These are phyloP conservation scores for Clarireedia homoeocarpa DNA, from an alignment of 2,329 filamentous ascomycete genomes.

Conservation along the genomic window DNA sequence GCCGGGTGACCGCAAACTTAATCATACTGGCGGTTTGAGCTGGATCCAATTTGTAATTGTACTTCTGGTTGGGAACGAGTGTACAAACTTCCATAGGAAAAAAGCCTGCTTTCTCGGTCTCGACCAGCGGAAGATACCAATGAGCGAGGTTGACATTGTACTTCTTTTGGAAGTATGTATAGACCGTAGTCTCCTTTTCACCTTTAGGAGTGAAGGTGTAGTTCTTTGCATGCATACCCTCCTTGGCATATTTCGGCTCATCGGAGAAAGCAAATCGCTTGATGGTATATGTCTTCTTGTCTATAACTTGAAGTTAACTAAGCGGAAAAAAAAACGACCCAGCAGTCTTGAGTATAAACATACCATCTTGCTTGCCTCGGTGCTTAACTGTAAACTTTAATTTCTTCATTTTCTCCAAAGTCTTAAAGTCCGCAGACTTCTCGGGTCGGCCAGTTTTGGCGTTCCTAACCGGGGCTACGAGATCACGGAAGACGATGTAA, in stretches of 20 bases:
- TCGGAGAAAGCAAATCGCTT: conserved; percentile 39
- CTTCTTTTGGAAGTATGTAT: conserved; percentile 47
- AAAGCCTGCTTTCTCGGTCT: conserved; percentile 44
- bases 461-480: conserved; percentile 16
- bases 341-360: not conserved
- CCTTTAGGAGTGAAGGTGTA: conserved; percentile 46
- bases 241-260: conserved; percentile 31
- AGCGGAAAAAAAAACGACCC: not conserved
- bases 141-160: conserved; percentile 45
- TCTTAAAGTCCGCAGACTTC: conserved; percentile 44
- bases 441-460: conserved; percentile 9
- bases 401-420: conserved; percentile 45
- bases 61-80: conserved; percentile 48
- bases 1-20: conserved; percentile 79
- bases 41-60: conserved; percentile 53
- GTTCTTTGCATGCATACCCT: conserved; percentile 43
- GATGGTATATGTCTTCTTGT: conserved; percentile 44
- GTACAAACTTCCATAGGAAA: conserved; percentile 57
- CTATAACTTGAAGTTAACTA: conserved; percentile 14
- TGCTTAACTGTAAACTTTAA: conserved; percentile 51
- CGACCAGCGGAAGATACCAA: conserved; percentile 47
- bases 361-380: conserved; percentile 36
- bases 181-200: conserved; percentile 35
- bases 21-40: conserved; percentile 74
- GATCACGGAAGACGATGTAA: conserved; percentile 19